Base-by-base conservation (phyloP, 345 rosid genomes). In the Salix brachista region DNA sequence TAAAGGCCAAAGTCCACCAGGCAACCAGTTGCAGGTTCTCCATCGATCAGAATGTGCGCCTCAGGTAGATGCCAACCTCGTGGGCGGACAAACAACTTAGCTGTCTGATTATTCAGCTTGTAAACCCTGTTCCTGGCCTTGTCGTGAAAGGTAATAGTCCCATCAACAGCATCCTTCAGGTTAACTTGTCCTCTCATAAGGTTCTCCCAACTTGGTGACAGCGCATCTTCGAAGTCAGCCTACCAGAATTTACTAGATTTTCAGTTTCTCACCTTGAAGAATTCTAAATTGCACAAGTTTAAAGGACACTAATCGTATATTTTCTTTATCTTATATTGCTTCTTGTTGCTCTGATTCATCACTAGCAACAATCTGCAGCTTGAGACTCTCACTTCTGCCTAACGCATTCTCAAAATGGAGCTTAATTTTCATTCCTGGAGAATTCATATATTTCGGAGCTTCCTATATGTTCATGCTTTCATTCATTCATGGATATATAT, bases 31-130 rank as follows among this genome's bases (percentile, higher is more conserved):
- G 97, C 97, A 2, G 98, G 98, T 36, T 90, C 92, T 1, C 97
- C 97, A 6, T 91, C 98, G 18, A 93, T 90, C 73, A 92, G 77
- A 81, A 93, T 89, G 79, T 91, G 99, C 32, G 92, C 86, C 80
- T 96, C 98, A 0, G 96, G 97, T 4, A 93, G 82, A 75, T 96
- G 99, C 99, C 99, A 93, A 23, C 98, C 98, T 69, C 98, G 74
- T 32, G 96, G 96, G 14, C 97, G 89, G 68, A 96, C 96, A 80
- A 96, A 93, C 8, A 96, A 86, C 87, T 90, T 91, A 14, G 99
- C 96, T 12, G 81, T 85, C 75, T 87, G 89, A 28, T 96, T 89
- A 72, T 93, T 92, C 76, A 96, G 96, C 87, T 89, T 93, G 86
- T 92, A 93, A 68, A 89, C 89, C 78, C 85, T 91, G 85, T 91